Conservation (phyloP, 257 asterid species). For the Pogostemon cablin region DNA sequence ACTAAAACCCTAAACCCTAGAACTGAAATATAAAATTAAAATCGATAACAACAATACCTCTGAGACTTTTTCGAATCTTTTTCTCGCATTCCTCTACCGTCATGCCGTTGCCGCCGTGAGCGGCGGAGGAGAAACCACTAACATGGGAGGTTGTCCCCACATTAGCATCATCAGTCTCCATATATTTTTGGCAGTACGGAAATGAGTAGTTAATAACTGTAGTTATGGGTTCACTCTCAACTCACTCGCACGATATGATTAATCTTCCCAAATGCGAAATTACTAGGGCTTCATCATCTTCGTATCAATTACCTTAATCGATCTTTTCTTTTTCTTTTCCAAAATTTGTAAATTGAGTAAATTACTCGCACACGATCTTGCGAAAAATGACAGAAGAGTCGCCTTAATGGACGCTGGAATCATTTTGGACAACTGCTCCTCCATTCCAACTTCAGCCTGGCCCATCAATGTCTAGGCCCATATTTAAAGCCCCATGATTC, state of each 20-base stretch:
- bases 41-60: slow-evolving; percentile 42
- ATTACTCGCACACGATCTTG: too few species aligned
- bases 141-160: slow-evolving; percentile 10
- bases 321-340: too few species aligned
- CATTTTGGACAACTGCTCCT: too few species aligned
- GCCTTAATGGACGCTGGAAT: too few species aligned
- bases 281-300: too few species aligned
- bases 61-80: slow-evolving; percentile 67
- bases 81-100: slow-evolving; percentile 58
- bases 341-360: too few species aligned
- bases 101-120: slow-evolving; percentile 41
- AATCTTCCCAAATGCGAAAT: too few species aligned
- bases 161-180: slow-evolving; percentile 24
- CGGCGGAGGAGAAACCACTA: slow-evolving; percentile 12
- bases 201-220: background rate
- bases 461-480: too few species aligned
- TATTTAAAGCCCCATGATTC: too few species aligned
- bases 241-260: background rate
- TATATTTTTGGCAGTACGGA: background rate
- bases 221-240: background rate
- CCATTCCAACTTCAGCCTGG: too few species aligned
- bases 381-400: too few species aligned
- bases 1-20: slow-evolving; percentile 30
- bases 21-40: background rate
- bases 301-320: too few species aligned